phyloP scores from a whole-genome alignment of 345 rosid genomes.

The Xanthoceras sorbifolium region DNA sequence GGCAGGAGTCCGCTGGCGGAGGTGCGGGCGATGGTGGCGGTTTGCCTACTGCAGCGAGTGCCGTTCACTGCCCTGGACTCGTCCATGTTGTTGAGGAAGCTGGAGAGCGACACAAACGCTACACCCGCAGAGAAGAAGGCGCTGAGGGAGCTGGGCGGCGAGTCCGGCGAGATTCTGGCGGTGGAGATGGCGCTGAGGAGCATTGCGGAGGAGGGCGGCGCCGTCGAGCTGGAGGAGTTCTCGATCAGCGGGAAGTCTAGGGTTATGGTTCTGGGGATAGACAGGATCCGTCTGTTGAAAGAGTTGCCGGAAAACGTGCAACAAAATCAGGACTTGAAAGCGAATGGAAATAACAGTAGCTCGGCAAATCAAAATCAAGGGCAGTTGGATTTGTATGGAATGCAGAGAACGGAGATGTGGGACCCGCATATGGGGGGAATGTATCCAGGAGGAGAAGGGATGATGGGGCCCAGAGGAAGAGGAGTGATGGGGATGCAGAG shows the following conservation, averaged over 20 bases:
- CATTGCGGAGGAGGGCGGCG: constrained; percentile 83
- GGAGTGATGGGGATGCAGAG: constrained; percentile 55
- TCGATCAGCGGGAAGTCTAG: constrained; percentile 81
- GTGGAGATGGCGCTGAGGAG: constrained; percentile 84
- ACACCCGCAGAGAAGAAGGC: constrained; percentile 76
- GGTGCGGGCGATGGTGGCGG: constrained; percentile 92
- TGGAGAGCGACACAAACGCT: constrained; percentile 78
- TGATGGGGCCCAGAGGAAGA: constrained; percentile 52
- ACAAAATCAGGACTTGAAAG: constrained; percentile 34
- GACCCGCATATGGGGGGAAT: constrained; percentile 30
- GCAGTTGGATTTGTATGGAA: constrained; percentile 14
- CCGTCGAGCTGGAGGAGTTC: constrained; percentile 81
- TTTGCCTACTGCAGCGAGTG: constrained; percentile 72
- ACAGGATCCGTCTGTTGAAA: constrained; percentile 63
- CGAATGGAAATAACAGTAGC: constrained; percentile 5
- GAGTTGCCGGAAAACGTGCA: constrained; percentile 71
- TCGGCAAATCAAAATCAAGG: neutral
- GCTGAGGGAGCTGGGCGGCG: constrained; percentile 81
- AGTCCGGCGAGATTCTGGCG: constrained; percentile 70
- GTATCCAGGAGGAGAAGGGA: constrained; percentile 42
- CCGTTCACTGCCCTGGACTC: constrained; percentile 82
- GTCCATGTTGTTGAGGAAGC: constrained; percentile 74
- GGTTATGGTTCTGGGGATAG: constrained; percentile 81
- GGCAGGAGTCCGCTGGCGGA: constrained; percentile 61
- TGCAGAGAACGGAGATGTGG: constrained; percentile 22